phyloP scores from a whole-genome alignment of 208 protist genomes.

The Naegleria fowleri region DNA sequence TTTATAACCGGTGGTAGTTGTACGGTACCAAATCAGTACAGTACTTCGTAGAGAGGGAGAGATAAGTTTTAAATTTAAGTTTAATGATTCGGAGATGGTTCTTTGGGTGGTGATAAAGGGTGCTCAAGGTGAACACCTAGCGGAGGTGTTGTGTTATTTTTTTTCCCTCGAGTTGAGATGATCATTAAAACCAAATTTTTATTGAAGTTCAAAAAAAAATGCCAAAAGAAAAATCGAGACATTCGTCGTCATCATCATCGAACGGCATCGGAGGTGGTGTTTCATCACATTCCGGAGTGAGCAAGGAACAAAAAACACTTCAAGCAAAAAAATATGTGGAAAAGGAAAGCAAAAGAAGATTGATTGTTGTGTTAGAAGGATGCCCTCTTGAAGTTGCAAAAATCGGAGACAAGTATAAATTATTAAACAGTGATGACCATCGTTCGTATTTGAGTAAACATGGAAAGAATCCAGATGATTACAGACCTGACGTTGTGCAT shows the following conservation, averaged over 20 bases:
- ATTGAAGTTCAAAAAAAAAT: not conserved
- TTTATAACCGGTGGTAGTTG: too few relatives aligned
- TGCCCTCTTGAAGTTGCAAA: constrained; percentile 84
- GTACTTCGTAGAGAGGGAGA: too few relatives aligned
- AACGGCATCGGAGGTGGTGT: not conserved
- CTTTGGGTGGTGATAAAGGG: too few relatives aligned
- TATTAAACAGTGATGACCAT: constrained; percentile 94
- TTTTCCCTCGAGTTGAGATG: too few relatives aligned
- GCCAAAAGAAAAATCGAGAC: not conserved
- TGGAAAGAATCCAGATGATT: constrained; percentile 82
- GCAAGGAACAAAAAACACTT: not conserved
- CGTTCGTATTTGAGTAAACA: constrained; percentile 79
- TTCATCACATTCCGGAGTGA: not conserved
- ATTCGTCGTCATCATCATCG: not conserved
- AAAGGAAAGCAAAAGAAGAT: constrained; percentile 69
- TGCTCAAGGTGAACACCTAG: too few relatives aligned
- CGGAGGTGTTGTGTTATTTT: too few relatives aligned
- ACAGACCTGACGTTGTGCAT: constrained; percentile 96
- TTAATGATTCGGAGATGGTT: too few relatives aligned
- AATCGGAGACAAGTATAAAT: constrained; percentile 83
- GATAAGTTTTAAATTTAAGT: too few relatives aligned
- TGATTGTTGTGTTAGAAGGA: constrained; percentile 90
- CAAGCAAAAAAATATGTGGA: constrained; percentile 42
- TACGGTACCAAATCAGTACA: too few relatives aligned
- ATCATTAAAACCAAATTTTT: too few relatives aligned